Conservation (phyloP, 2,329 filamentous ascomycete genomes). For the Talaromyces verruculosus region DNA sequence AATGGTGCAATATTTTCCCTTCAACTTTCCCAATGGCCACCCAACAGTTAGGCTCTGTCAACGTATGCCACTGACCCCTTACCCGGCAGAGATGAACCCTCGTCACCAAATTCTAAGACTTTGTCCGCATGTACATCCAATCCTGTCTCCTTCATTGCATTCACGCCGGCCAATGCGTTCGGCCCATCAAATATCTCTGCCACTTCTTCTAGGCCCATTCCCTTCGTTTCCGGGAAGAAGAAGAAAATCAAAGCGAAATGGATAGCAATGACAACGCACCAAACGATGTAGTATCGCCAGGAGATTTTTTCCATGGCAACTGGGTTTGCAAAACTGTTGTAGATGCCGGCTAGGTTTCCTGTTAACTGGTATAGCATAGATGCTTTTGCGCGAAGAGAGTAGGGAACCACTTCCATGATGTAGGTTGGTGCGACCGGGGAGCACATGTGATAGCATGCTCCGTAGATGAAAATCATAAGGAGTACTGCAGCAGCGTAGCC, state of each 20-base stretch:
- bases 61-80: not conserved
- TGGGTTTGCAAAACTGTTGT: conserved; percentile 23
- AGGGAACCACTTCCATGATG: conserved; percentile 21
- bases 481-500: conserved; percentile 20
- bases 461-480: conserved; percentile 23
- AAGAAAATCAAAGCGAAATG: conserved; percentile 37
- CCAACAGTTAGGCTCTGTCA: not conserved
- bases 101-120: not conserved
- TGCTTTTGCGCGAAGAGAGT: conserved; percentile 21
- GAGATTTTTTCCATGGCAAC: conserved; percentile 22
- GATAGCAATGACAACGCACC: conserved; percentile 20
- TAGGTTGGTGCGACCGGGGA: conserved; percentile 19
- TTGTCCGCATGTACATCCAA: not conserved
- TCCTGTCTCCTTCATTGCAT: conserved; percentile 5
- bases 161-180: conserved; percentile 16
- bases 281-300: conserved; percentile 25
- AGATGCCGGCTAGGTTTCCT: conserved; percentile 15
- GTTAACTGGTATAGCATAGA: conserved; percentile 21
- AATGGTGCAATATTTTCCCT: not conserved
- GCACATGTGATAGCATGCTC: conserved; percentile 22
- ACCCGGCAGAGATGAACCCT: not conserved
- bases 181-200: conserved; percentile 27
- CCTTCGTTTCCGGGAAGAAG: conserved; percentile 57
- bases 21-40: not conserved
- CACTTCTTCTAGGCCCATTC: conserved; percentile 54